phyloP scores from a whole-genome alignment of 129 eudicot genomes.

The Escallonia rubra region DNA sequence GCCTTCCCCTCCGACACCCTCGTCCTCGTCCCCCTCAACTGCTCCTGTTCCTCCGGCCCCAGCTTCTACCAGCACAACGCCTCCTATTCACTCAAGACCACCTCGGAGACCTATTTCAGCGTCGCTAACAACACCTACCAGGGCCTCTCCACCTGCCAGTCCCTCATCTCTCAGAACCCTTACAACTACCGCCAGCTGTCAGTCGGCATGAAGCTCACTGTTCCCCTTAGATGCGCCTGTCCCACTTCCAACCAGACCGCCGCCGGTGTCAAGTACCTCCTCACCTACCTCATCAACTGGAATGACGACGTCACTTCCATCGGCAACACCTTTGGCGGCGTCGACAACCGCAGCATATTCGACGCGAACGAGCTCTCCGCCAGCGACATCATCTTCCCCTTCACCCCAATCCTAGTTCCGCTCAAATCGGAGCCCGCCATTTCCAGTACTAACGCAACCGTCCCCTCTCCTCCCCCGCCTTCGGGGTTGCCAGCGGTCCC shows the following conservation, averaged over 20 bases:
- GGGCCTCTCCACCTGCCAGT: slow-evolving; percentile 74
- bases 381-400: slow-evolving; percentile 25
- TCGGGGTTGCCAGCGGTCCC: slow-evolving; percentile 28
- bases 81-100: slow-evolving; percentile 13
- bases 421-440: slow-evolving; percentile 36
- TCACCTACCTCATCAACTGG: slow-evolving; percentile 45
- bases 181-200: not conserved
- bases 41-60: slow-evolving; percentile 41
- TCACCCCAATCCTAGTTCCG: slow-evolving; percentile 63
- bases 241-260: slow-evolving; percentile 47
- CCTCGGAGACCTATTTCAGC: slow-evolving; percentile 32
- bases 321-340: slow-evolving; percentile 27
- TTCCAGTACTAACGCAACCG: slow-evolving; percentile 5
- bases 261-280: slow-evolving; percentile 42
- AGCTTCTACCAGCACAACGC: slow-evolving; percentile 56
- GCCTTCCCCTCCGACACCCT: slow-evolving; percentile 43
- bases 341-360: slow-evolving; percentile 19
- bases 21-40: slow-evolving; percentile 50
- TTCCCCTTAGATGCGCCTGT: slow-evolving; percentile 79
- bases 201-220: slow-evolving; percentile 20
- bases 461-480: slow-evolving; percentile 36
- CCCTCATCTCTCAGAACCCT: slow-evolving; percentile 46
- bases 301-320: slow-evolving; percentile 17
- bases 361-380: slow-evolving; percentile 46
- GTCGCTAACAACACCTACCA: slow-evolving; percentile 61